Percentiles rank a stretch among this genome's conserved stretches.
These are phyloP conservation scores for Pythium rishiriense DNA, from an alignment of 352 stramenopile species.

Conservation along the genomic window DNA sequence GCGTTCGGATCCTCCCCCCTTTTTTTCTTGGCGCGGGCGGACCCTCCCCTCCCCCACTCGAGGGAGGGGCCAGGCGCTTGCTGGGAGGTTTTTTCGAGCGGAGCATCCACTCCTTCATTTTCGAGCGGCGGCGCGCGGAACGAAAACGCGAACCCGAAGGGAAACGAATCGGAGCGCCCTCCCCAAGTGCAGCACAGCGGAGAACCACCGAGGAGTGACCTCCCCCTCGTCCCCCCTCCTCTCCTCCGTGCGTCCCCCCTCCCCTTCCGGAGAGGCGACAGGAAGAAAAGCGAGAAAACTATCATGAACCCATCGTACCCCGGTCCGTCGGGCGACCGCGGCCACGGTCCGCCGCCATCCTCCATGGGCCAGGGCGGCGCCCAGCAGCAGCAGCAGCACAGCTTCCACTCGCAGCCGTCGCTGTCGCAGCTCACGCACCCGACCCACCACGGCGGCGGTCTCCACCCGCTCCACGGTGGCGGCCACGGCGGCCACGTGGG, in stretches of 20 bases:
- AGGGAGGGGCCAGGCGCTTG: background rate
- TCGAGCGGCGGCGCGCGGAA: constrained; percentile 20
- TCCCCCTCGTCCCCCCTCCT: background rate
- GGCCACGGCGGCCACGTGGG: constrained; percentile 28
- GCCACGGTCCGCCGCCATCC: constrained; percentile 42
- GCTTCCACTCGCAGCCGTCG: constrained; percentile 68
- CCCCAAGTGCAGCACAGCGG: background rate
- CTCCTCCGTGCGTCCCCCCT: constrained; percentile 3
- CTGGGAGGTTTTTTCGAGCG: constrained; percentile 10
- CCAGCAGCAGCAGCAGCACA: constrained; percentile 36
- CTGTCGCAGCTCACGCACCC: constrained; percentile 60
- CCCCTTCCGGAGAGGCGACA: background rate
- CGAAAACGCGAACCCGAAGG: background rate
- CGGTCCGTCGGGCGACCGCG: constrained; percentile 60
- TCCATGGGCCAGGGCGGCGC: constrained; percentile 34
- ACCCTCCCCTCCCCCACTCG: background rate
- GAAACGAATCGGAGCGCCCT: constrained; percentile 2
- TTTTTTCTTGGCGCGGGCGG: background rate
- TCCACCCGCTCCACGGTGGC: constrained; percentile 74
- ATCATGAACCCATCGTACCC: constrained; percentile 82
- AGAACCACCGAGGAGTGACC: background rate
- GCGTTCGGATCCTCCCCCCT: background rate
- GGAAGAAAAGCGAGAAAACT: constrained; percentile 12
- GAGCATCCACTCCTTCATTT: constrained; percentile 26
- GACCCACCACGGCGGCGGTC: constrained; percentile 38